A percentile compares a stretch with the other conserved stretches of the same genome.
These are phyloP conservation scores for Fonsecaea monophora DNA, from an alignment of 2,329 filamentous ascomycete species.

Conservation along the genomic window DNA sequence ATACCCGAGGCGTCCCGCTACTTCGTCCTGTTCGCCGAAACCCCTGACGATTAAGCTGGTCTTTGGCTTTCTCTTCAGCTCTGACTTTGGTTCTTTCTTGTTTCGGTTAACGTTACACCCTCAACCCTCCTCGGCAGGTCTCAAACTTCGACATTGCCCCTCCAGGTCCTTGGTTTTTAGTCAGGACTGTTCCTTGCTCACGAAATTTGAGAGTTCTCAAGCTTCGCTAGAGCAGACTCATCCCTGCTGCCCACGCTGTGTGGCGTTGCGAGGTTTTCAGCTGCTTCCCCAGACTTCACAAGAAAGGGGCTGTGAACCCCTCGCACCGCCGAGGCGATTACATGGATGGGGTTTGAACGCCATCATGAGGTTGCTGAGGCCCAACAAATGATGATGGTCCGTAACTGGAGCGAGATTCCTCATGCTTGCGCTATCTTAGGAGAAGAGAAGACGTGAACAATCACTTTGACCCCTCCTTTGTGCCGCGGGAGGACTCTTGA, in stretches of 20 bases:
- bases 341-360: neutral
- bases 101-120: neutral
- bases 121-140: neutral
- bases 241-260: neutral
- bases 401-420: neutral
- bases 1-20: neutral
- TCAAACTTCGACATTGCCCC: neutral
- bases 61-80: neutral
- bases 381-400: neutral
- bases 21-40: neutral
- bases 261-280: neutral
- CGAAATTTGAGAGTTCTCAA: neutral
- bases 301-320: neutral
- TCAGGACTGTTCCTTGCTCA: neutral
- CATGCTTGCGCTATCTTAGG: neutral
- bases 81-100: neutral
- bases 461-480: neutral
- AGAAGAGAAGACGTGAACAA: neutral
- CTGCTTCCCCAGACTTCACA: constrained; percentile 1
- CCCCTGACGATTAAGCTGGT: neutral
- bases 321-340: neutral
- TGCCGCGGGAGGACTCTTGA: neutral
- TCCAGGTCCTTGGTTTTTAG: neutral
- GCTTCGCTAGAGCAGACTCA: neutral
- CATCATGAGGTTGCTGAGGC: neutral